Percentiles rank a stretch among this genome's conserved stretches.
phyloP scores from a whole-genome alignment of 2,329 filamentous ascomycete species.

The Fonsecaea nubica region DNA sequence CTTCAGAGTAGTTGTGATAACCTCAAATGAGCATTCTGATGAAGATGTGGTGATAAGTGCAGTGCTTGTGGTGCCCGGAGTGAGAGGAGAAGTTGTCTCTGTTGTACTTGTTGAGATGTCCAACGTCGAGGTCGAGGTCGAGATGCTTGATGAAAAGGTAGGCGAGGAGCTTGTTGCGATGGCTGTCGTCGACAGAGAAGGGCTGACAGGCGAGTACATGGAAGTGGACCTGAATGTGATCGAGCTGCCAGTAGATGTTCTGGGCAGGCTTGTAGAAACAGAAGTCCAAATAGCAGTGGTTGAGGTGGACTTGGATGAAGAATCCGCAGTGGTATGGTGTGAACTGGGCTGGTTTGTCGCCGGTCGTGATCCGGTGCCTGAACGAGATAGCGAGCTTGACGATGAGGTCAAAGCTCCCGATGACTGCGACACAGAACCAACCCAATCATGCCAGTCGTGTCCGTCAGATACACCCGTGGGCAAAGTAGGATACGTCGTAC shows the following conservation, averaged over 20 bases:
- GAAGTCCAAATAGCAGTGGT: conserved; percentile 11
- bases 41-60: background rate
- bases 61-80: conserved; percentile 8
- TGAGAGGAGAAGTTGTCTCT: background rate
- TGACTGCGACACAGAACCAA: background rate
- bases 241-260: background rate
- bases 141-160: background rate
- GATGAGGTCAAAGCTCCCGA: conserved; percentile 4
- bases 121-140: conserved; percentile 1
- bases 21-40: conserved; percentile 10
- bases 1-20: conserved; percentile 12
- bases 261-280: background rate
- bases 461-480: conserved; percentile 4
- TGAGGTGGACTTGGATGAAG: background rate
- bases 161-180: conserved; percentile 1
- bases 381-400: conserved; percentile 8
- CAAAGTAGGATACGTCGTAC: conserved; percentile 14
- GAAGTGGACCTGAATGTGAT: background rate
- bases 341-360: background rate
- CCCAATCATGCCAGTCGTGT: conserved; percentile 15
- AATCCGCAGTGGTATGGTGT: background rate
- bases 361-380: background rate
- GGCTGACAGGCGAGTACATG: background rate
- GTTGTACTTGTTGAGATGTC: background rate
- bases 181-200: conserved; percentile 8